Evolutionary conservation across 202 grass and related monocot species (phyloP).

Genomic region (Dendrocalamus latiflorus): DNA sequence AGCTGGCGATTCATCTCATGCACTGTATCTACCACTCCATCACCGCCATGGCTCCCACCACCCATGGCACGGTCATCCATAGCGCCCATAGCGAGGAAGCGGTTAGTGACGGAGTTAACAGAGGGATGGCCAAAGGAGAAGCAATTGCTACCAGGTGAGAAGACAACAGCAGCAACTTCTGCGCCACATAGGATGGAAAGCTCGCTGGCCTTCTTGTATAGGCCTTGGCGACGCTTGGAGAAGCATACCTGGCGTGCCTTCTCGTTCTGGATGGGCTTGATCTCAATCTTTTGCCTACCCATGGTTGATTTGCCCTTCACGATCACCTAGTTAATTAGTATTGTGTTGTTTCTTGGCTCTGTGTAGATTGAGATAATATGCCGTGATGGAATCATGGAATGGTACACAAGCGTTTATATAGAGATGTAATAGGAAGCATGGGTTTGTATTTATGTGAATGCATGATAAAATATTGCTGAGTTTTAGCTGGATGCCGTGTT

Average conservation of each 20-base stretch:
- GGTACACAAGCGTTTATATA: not conserved
- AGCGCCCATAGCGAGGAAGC: not conserved
- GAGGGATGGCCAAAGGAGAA: conserved; percentile 44
- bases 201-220: conserved; percentile 49
- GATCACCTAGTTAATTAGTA: not conserved
- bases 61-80: not conserved
- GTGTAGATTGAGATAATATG: not conserved
- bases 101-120: not conserved
- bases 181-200: conserved; percentile 35
- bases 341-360: not conserved
- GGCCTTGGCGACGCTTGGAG: conserved; percentile 27
- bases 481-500: not conserved
- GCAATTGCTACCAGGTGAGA: conserved; percentile 23
- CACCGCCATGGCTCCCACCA: not conserved
- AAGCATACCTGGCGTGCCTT: conserved; percentile 15
- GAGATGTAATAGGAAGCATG: not conserved
- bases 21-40: not conserved
- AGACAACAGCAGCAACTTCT: not conserved
- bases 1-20: not conserved
- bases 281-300: conserved; percentile 7
- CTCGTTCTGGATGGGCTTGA: not conserved
- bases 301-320: not conserved
- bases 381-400: too few relatives aligned
- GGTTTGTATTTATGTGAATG: not conserved
- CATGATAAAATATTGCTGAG: not conserved